Percentiles rank a stretch among this genome's conserved stretches.
phyloP scores from a whole-genome alignment of 352 stramenopile genomes.

The Phytophthora gonapodyides region DNA sequence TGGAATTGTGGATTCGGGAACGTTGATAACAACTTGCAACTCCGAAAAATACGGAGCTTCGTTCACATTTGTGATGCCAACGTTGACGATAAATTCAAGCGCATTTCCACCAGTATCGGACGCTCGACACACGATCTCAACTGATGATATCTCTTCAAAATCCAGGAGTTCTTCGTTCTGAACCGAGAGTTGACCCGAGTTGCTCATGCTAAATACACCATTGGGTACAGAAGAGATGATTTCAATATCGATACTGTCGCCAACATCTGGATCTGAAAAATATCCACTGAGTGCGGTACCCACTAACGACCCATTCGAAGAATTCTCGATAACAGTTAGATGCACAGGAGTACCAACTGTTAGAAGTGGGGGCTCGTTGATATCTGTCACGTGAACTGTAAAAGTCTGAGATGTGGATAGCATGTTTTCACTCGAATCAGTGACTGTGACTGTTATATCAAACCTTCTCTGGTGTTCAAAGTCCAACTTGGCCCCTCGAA shows the following conservation, averaged over 20 bases:
- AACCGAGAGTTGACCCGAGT: constrained; percentile 22
- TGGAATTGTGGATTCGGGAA: constrained; percentile 18
- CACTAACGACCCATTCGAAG: constrained; percentile 20
- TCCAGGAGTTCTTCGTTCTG: constrained; percentile 16
- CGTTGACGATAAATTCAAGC: constrained; percentile 21
- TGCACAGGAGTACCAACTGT: constrained; percentile 4
- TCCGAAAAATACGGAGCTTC: constrained; percentile 30
- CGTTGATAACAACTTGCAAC: constrained; percentile 8
- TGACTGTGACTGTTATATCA: constrained; percentile 44
- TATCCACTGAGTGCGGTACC: constrained; percentile 14
- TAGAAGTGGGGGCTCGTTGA: constrained; percentile 29
- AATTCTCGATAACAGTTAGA: constrained; percentile 28
- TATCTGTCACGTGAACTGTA: constrained; percentile 13
- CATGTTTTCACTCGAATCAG: constrained; percentile 32
- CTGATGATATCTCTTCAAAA: constrained; percentile 18
- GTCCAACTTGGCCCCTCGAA: constrained; percentile 40
- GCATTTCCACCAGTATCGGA: constrained; percentile 20
- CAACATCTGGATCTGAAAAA: constrained; percentile 31
- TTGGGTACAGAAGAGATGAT: constrained; percentile 16
- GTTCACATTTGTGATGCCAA: constrained; percentile 26
- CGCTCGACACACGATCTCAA: constrained; percentile 22
- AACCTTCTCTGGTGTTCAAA: constrained; percentile 47
- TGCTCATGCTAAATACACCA: constrained; percentile 13
- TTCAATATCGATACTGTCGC: constrained; percentile 14
- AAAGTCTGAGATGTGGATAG: constrained; percentile 31